These are phyloP conservation scores for Venturia effusa DNA, from an alignment of 2,329 filamentous ascomycete genomes.

Conservation along the genomic window DNA sequence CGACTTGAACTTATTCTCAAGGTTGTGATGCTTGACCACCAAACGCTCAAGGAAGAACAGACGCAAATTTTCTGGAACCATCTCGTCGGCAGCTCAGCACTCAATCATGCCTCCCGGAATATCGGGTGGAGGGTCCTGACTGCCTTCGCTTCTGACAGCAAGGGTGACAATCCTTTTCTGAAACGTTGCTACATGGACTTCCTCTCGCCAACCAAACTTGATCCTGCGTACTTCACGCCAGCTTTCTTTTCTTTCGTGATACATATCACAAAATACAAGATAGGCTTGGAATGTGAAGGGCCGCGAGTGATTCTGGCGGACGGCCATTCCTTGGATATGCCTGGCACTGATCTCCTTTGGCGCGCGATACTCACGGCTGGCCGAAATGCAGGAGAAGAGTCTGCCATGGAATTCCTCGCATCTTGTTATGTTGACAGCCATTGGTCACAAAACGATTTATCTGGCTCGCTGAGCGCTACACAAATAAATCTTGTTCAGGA, in stretches of 20 bases:
- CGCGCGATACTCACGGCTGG: constrained; percentile 63
- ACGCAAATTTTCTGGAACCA: constrained; percentile 60
- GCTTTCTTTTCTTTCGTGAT: constrained; percentile 55
- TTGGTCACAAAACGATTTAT: constrained; percentile 27
- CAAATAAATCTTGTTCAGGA: constrained; percentile 64
- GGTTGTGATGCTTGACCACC: constrained; percentile 51
- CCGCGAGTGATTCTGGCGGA: constrained; percentile 34
- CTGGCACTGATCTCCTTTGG: constrained; percentile 66
- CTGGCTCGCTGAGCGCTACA: constrained; percentile 40
- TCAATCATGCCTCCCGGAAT: constrained; percentile 50
- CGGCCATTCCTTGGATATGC: constrained; percentile 40
- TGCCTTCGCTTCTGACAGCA: constrained; percentile 19
- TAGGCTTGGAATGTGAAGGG: not conserved
- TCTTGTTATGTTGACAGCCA: constrained; percentile 54
- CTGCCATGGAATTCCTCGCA: constrained; percentile 61
- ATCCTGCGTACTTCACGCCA: constrained; percentile 38
- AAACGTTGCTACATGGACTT: constrained; percentile 43
- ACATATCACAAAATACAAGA: constrained; percentile 18
- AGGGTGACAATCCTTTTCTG: constrained; percentile 31
- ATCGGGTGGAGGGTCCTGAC: constrained; percentile 60
- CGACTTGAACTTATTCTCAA: constrained; percentile 44
- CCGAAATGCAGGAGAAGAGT: constrained; percentile 51
- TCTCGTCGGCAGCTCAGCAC: constrained; percentile 54
- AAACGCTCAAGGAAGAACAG: constrained; percentile 50
- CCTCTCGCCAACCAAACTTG: constrained; percentile 31